A percentile compares a stretch with the other conserved stretches of the same genome.
Evolutionary conservation across 1,284 basidiomycete species (phyloP).

Genomic region (Leccinum huronense): DNA sequence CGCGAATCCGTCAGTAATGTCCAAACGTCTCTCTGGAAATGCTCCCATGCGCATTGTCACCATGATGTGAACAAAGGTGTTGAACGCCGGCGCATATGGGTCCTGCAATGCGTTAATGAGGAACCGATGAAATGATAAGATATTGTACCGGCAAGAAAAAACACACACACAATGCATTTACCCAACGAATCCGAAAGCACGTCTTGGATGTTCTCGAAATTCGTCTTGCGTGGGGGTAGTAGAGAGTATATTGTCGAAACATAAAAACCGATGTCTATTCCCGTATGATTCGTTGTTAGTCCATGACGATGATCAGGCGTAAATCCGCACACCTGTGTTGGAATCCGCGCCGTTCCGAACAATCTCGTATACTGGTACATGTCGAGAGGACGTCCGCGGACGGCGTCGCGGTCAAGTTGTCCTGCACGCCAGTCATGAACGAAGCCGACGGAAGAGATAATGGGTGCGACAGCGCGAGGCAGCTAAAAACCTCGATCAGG

Average conservation of each 20-base stretch:
- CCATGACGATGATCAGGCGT: neutral
- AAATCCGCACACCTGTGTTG: constrained; percentile 76
- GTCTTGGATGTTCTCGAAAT: constrained; percentile 96
- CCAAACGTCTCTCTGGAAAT: constrained; percentile 91
- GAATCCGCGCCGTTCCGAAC: constrained; percentile 90
- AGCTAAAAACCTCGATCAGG: constrained; percentile 88
- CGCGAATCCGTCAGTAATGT: constrained; percentile 87
- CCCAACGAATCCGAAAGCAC: constrained; percentile 91
- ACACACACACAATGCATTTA: constrained; percentile 71
- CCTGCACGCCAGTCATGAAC: constrained; percentile 90
- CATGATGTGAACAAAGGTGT: constrained; percentile 98
- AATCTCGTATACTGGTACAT: constrained; percentile 95
- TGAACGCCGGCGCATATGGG: constrained; percentile 82
- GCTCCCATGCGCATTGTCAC: constrained; percentile 97
- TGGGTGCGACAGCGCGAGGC: constrained; percentile 84
- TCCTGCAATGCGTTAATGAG: constrained; percentile 49
- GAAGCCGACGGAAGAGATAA: constrained; percentile 88
- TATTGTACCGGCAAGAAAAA: neutral
- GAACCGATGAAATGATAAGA: neutral
- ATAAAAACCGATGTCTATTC: constrained; percentile 39
- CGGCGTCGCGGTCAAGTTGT: constrained; percentile 79
- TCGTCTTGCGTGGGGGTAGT: constrained; percentile 86
- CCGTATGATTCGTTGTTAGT: constrained; percentile 6
- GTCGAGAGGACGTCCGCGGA: constrained; percentile 81
- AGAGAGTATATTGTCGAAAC: constrained; percentile 72